Conservation (phyloP, 306 rosid species). For the Quercus ilex region DNA sequence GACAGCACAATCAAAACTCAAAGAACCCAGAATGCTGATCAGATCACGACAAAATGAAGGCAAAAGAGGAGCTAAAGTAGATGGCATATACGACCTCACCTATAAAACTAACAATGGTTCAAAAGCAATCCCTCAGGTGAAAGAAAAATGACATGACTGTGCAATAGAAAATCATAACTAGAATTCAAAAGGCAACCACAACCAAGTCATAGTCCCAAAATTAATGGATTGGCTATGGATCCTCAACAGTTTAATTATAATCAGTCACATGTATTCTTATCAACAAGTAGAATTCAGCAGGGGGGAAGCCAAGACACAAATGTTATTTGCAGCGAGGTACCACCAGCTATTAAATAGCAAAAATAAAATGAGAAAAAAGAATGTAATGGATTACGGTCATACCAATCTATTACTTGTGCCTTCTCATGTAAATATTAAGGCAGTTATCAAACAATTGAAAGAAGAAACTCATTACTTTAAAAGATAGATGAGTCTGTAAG, state of each 20-base stretch:
- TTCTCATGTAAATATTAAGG: neutral
- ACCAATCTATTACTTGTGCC: neutral
- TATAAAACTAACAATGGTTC: conserved; percentile 31
- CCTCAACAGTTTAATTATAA: no score
- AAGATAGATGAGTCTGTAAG: neutral
- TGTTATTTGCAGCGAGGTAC: neutral
- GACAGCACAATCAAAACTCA: conserved; percentile 44
- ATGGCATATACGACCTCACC: conserved; percentile 88
- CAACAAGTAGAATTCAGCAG: neutral
- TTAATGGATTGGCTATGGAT: no score
- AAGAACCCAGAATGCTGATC: conserved; percentile 57
- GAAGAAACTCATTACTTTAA: neutral
- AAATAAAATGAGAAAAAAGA: neutral
- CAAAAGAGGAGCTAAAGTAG: conserved; percentile 58
- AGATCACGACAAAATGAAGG: conserved; percentile 60
- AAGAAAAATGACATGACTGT: neutral
- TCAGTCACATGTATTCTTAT: no score
- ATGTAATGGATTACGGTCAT: neutral
- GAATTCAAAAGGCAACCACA: neutral
- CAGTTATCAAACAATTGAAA: neutral
- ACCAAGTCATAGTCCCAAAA: no score
- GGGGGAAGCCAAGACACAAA: neutral
- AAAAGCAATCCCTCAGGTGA: conserved; percentile 1
- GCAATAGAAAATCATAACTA: neutral
- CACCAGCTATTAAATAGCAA: conserved; percentile 3